Base-by-base conservation (phyloP, 1,139 yeast species). In the Kodamaea sp. region DNA sequence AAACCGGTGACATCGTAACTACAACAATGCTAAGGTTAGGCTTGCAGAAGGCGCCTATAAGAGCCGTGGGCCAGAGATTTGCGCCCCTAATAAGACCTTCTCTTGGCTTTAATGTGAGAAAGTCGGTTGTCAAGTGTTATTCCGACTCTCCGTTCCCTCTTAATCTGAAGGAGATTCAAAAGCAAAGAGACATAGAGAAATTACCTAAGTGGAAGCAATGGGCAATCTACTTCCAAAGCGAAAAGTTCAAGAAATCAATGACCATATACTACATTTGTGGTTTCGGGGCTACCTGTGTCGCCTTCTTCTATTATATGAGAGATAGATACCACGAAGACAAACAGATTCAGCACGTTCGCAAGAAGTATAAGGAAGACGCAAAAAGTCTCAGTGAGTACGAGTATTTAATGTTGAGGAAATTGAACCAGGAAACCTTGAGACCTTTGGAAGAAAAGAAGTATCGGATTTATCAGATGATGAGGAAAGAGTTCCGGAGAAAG, bases 301-400 rank as follows among this genome's bases (percentile, higher is more conserved):
- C 82, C 35, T 85, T 87, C 38, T 73, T 78, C 43, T 75, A 73
- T 50, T 80, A 80, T 53, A 80, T 84, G 78, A 66, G 80, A 47
- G 86, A 83, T 48, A 59, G 83, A 31, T 83, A 75, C 53, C 63
- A 71, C 34, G 80, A 80, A 53, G 94, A 84, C 44, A 69, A 76
- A 38, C 89, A 82, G 50, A 64, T 80, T 41, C 57, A 66, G 22
- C 64, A 66, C 32, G 67, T 73, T 29, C 59, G 71, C 39, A 63
- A 59, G 35, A 71, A 72, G 48, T 69, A 70, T 36, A 61, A 55
- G 4, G 57, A 54, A 1, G 71, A 64, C 35, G 66, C 74, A 7
- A 46, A 55, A 9, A 50, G 57, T 14, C 60, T 77, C 27, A 70
- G 73, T 33, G 90, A 84, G 48, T 84, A 80, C 52, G 87, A 84